phyloP scores from a whole-genome alignment of 2,329 filamentous ascomycete species.

The Aspergillus latus region DNA sequence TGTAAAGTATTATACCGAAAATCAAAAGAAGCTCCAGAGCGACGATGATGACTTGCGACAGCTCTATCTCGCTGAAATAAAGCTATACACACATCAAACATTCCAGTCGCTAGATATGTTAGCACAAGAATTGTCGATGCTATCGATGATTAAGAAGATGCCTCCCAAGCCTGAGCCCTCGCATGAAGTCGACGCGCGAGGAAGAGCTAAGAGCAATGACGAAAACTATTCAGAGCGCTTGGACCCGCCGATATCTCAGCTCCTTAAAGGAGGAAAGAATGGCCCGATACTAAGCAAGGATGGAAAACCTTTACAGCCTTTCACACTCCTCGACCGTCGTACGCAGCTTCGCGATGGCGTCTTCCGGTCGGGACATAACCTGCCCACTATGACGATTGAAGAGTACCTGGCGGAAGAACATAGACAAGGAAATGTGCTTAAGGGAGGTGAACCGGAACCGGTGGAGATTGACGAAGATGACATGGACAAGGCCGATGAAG shows the following conservation, averaged over 20 bases:
- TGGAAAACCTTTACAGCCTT: constrained; percentile 86
- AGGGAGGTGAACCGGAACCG: constrained; percentile 74
- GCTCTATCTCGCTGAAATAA: constrained; percentile 73
- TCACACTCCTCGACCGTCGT: constrained; percentile 77
- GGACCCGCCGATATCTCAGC: constrained; percentile 61
- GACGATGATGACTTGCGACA: constrained; percentile 84
- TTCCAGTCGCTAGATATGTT: constrained; percentile 87
- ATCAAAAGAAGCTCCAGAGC: constrained; percentile 61
- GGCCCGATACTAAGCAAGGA: constrained; percentile 74
- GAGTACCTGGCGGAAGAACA: constrained; percentile 94
- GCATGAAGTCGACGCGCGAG: constrained; percentile 39
- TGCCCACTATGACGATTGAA: constrained; percentile 97
- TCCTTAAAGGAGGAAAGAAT: constrained; percentile 48
- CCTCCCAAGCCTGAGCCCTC: constrained; percentile 42
- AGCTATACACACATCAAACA: constrained; percentile 71
- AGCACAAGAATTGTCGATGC: constrained; percentile 78
- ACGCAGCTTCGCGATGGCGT: constrained; percentile 76
- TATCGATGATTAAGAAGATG: constrained; percentile 65
- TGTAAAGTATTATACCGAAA: constrained; percentile 58
- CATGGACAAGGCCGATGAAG: constrained; percentile 78
- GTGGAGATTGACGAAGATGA: constrained; percentile 87
- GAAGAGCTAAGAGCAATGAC: constrained; percentile 50
- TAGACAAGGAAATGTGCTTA: constrained; percentile 79
- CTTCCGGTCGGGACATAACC: constrained; percentile 85
- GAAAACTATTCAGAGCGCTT: constrained; percentile 70